Base-by-base conservation (phyloP, 441 rosid genomes). In the Geranium incanum region DNA sequence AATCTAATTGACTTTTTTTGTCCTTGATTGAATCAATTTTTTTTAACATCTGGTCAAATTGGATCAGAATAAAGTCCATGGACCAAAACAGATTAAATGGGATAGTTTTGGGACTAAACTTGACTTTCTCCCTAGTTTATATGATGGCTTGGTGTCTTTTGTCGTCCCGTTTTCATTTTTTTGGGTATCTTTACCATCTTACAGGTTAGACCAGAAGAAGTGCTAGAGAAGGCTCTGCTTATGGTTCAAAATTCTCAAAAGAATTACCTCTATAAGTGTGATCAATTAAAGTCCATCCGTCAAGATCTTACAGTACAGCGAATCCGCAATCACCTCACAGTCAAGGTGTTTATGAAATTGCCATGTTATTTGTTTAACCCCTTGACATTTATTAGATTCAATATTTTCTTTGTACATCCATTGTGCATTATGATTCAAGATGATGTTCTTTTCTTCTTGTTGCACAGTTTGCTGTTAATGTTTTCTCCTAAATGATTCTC, bases 171-270 rank as follows among this genome's bases (percentile, higher is more conserved):
- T 33, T 60, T 67, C 37, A 13, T 69, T 71, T 74, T 66, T 48
- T 23, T 6, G 15, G 39, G 21, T 21, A 21, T 21, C 21, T 21
- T 63, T 74, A 12, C n/a, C 71, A 66, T 66, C 70, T 72, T 77
- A 76, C 87, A 95, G 98, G 99, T 95, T 69, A 89, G 99, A 76
- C 97, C 99, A 74, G 99, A 89, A 85, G 98, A 91, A 72, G 95
- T 93, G 76, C 87, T 95, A 66, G 98, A 89, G 81, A 91, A 86
- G 72, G 95, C 99, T 81, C 84, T 95, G 71, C 73, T 79, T 69
- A 88, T 91, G 97, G 89, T 95, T 77, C 91, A 86, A 73, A 87
- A 80, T 82, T 89, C 95, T 72, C 92, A 84, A 72, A 95, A 93
- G 85, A 95, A 89, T 76, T 95, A 95, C 83, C 97, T 93, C 60